Evolutionary conservation across 2,329 filamentous ascomycete genomes (phyloP).

Genomic region (Dryadomyces sulphureus): DNA sequence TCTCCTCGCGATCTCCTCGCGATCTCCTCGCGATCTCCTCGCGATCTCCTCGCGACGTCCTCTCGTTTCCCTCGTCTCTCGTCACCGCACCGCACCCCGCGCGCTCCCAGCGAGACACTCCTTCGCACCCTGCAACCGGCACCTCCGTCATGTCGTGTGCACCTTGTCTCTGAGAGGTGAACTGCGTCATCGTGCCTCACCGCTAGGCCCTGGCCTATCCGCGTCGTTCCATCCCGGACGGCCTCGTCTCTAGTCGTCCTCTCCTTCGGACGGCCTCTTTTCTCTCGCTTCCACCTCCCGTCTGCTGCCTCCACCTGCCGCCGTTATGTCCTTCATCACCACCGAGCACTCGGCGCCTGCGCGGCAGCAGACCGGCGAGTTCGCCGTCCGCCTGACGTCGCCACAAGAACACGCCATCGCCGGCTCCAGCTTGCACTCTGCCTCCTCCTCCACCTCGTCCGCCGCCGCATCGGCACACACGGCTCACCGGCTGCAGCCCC

Average conservation of each 20-base stretch:
- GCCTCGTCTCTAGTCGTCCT: background rate
- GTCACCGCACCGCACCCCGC: too few species aligned
- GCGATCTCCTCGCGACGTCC: background rate
- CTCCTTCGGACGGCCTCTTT: background rate
- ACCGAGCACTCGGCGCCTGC: conserved; percentile 10
- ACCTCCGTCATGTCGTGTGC: conserved; percentile 1
- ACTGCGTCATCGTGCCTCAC: background rate
- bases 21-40: too few species aligned
- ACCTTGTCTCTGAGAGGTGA: background rate
- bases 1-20: background rate
- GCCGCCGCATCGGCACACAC: too few species aligned
- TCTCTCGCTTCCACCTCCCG: background rate
- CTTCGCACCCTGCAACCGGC: background rate
- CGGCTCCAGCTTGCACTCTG: too few species aligned
- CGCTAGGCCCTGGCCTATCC: background rate
- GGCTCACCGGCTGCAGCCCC: too few species aligned
- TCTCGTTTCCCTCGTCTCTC: background rate
- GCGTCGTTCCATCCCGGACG: background rate
- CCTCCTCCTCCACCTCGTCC: background rate
- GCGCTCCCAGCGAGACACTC: background rate
- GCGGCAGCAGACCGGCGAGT: conserved; percentile 9
- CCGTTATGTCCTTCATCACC: conserved; percentile 13
- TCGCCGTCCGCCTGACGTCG: conserved; percentile 14
- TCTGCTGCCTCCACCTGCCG: background rate
- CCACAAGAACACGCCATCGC: too few species aligned